Evolutionary conservation across 352 stramenopile genomes (phyloP).

Genomic region (Globisporangium barbulae): DNA sequence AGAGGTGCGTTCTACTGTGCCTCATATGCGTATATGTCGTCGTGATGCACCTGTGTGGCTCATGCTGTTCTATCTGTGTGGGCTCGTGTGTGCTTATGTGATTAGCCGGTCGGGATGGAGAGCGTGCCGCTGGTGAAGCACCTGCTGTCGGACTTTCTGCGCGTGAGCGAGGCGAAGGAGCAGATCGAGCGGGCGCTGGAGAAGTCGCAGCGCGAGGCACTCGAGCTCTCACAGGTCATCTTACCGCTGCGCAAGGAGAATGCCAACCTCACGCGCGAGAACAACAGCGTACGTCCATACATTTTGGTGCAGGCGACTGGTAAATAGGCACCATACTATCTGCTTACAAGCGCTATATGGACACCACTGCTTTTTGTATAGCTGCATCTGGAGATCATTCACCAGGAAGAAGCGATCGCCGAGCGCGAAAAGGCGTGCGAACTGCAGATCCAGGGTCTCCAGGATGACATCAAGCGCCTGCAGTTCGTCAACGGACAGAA

Average conservation of each 20-base stretch:
- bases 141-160: constrained; percentile 55
- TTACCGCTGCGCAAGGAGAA: constrained; percentile 77
- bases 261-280: constrained; percentile 63
- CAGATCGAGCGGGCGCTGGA: constrained; percentile 43
- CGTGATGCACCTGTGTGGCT: not conserved
- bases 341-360: not conserved
- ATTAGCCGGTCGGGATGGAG: constrained; percentile 53
- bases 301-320: not conserved
- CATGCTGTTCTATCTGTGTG: not conserved
- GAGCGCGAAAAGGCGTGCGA: constrained; percentile 65
- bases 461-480: constrained; percentile 69
- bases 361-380: constrained; percentile 16
- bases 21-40: not conserved
- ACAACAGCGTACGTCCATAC: constrained; percentile 57
- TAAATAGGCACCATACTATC: too few species aligned
- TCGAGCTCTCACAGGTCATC: constrained; percentile 67
- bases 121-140: constrained; percentile 53
- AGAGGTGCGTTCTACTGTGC: constrained; percentile 27
- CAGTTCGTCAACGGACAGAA: constrained; percentile 66
- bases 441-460: constrained; percentile 58
- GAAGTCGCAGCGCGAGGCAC: constrained; percentile 48
- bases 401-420: constrained; percentile 71
- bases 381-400: constrained; percentile 78
- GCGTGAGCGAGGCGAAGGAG: constrained; percentile 26
- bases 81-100: not conserved